phyloP scores from a whole-genome alignment of 768 basidiomycete genomes.

The Tephrocybe sp. region DNA sequence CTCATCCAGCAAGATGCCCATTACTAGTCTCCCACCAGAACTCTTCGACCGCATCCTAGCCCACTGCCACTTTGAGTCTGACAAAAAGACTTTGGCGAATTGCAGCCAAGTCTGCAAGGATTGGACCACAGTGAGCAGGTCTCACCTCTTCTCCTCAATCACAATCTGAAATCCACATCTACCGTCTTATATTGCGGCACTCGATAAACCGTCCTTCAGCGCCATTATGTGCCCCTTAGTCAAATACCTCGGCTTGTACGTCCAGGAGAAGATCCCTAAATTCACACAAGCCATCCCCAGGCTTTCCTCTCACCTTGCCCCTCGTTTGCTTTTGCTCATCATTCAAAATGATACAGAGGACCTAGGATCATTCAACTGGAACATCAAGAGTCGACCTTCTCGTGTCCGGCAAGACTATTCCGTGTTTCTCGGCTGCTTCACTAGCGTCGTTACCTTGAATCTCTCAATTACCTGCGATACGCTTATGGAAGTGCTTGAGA shows the following conservation, averaged over 20 bases:
- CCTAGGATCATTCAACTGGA: background rate
- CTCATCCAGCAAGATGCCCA: background rate
- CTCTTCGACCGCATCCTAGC: slow-evolving; percentile 1
- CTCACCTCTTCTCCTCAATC: slow-evolving; percentile 4
- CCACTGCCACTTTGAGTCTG: background rate
- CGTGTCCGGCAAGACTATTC: background rate
- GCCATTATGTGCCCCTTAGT: background rate
- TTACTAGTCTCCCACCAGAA: background rate
- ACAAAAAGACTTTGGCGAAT: background rate
- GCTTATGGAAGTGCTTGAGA: slow-evolving; percentile 1
- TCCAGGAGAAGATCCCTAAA: background rate
- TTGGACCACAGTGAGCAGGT: slow-evolving; percentile 3
- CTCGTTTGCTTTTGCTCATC: background rate
- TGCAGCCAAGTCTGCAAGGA: background rate
- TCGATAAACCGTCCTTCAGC: background rate
- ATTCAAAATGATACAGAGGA: slow-evolving; percentile 1
- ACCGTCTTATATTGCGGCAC: background rate
- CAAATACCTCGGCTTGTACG: background rate
- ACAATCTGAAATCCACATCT: background rate
- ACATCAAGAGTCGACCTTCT: background rate
- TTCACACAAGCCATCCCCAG: background rate
- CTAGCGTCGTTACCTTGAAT: background rate
- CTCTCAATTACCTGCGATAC: slow-evolving; percentile 3
- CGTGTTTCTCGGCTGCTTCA: background rate
- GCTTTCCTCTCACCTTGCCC: background rate